Percentiles rank a stretch among this genome's conserved stretches.
Evolutionary conservation across 495 filamentous ascomycete genomes (phyloP).

Genomic region (Hapsidospora chrysogenum): DNA sequence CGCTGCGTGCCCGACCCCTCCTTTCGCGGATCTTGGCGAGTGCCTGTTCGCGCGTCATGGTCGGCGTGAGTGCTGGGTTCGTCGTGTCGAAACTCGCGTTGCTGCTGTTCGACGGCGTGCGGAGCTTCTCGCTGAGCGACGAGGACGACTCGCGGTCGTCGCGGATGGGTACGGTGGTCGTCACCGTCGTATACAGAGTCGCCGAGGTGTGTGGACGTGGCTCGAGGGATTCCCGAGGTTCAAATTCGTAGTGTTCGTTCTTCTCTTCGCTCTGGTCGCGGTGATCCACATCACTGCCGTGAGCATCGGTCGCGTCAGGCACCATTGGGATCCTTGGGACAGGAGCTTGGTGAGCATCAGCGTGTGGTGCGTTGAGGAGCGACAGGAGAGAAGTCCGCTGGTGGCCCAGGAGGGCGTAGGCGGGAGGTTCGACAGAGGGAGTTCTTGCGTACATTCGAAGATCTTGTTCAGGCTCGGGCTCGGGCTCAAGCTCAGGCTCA

Average conservation of each 20-base stretch:
- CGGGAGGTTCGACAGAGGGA: conserved; percentile 33
- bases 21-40: conserved; percentile 37
- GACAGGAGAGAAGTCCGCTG: conserved; percentile 34
- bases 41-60: conserved; percentile 41
- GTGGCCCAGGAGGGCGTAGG: conserved; percentile 24
- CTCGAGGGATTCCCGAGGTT: background rate
- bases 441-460: conserved; percentile 20
- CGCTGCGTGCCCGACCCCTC: conserved; percentile 28
- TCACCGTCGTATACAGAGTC: conserved; percentile 24
- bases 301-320: background rate
- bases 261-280: no score
- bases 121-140: conserved; percentile 11
- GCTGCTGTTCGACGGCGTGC: conserved; percentile 15
- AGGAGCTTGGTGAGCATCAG: conserved; percentile 10
- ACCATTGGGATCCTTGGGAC: conserved; percentile 18
- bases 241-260: no score
- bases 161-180: conserved; percentile 30
- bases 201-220: conserved; percentile 20
- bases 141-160: conserved; percentile 13
- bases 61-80: conserved; percentile 33
- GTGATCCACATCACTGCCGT: background rate
- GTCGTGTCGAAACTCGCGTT: conserved; percentile 22
- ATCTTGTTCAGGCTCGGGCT: conserved; percentile 10
- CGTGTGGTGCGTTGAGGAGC: conserved; percentile 32
- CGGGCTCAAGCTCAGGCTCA: background rate